These are phyloP conservation scores for Candida krabiensis DNA, from an alignment of 805 yeast species.

Conservation along the genomic window DNA sequence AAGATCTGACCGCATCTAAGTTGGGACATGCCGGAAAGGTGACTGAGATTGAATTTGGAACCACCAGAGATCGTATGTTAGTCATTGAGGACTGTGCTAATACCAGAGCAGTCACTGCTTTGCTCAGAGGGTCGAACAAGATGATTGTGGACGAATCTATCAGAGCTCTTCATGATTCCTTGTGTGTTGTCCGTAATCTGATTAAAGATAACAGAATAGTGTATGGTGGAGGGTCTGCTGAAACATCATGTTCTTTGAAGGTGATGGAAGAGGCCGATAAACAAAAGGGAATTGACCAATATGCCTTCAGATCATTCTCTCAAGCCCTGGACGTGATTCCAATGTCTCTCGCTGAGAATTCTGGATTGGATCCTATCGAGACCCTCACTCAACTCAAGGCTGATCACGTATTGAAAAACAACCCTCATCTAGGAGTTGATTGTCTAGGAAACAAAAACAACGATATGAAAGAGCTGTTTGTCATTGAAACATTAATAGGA, in stretches of 20 bases:
- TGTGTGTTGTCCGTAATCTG: constrained; percentile 96
- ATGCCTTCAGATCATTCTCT: constrained; percentile 94
- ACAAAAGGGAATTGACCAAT: constrained; percentile 94
- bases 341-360: constrained; percentile 93
- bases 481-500: constrained; percentile 95
- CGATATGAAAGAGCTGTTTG: constrained; percentile 92
- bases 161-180: constrained; percentile 93
- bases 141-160: constrained; percentile 98
- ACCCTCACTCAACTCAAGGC: constrained; percentile 82
- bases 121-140: constrained; percentile 92
- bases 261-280: constrained; percentile 89
- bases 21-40: constrained; percentile 87
- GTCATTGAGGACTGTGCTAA: constrained; percentile 89
- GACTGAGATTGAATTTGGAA: constrained; percentile 89
- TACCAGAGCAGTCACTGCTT: constrained; percentile 86
- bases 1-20: constrained; percentile 79
- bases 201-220: constrained; percentile 90
- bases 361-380: constrained; percentile 93
- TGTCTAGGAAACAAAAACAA: constrained; percentile 85
- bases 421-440: constrained; percentile 84
- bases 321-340: constrained; percentile 90
- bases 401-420: constrained; percentile 73
- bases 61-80: constrained; percentile 94
- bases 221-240: constrained; percentile 99
- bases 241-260: constrained; percentile 87